Evolutionary conservation across 106 monocot species (phyloP).

Genomic region (Gastrodia elata): DNA sequence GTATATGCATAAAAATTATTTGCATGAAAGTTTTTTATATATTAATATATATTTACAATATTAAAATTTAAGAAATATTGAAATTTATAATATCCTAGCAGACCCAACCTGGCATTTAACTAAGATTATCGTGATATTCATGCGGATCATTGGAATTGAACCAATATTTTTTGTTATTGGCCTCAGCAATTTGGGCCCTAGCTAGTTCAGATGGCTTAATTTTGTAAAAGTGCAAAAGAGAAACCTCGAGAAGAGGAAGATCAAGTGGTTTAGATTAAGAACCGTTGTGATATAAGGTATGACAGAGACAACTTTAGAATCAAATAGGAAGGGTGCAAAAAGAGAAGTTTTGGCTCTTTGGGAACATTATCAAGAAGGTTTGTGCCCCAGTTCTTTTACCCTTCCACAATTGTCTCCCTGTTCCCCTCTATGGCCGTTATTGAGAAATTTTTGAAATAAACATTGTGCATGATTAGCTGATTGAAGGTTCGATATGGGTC

Average conservation of each 20-base stretch:
- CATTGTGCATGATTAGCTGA: background rate
- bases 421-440: background rate
- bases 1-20: no score
- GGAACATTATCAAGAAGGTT: background rate
- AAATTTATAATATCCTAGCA: no score
- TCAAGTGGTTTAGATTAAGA: no score
- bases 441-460: background rate
- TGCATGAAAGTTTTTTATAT: no score
- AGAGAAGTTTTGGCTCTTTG: background rate
- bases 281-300: background rate
- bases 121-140: background rate
- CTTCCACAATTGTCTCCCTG: background rate
- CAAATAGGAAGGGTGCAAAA: background rate
- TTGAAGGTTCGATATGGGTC: background rate
- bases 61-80: no score
- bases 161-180: background rate
- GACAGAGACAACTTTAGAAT: background rate
- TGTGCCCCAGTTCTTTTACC: background rate
- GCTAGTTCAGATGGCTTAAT: no score
- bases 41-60: no score
- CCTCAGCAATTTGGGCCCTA: no score
- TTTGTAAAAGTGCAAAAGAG: background rate
- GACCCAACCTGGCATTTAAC: no score
- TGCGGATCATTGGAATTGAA: background rate
- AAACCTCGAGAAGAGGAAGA: background rate